Evolutionary conservation across 139 green algal species (phyloP).

Genomic region (Closterium sp.): DNA sequence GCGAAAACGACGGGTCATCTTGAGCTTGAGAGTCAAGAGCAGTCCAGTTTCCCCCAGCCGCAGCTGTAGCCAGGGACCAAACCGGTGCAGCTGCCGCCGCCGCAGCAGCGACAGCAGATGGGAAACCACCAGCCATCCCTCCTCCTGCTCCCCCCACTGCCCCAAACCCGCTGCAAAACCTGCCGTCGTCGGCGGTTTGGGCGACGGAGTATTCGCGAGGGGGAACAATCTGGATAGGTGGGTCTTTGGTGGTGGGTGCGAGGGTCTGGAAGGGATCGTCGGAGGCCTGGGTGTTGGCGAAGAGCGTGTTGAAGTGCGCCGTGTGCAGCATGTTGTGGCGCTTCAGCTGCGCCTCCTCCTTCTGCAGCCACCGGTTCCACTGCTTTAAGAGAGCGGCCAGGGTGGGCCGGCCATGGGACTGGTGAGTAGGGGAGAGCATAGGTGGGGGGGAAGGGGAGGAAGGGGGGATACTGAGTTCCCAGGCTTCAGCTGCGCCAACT

Average conservation of each 20-base stretch:
- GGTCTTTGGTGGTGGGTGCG: background rate
- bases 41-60: background rate
- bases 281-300: background rate
- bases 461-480: background rate
- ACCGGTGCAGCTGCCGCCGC: background rate
- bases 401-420: constrained; percentile 22
- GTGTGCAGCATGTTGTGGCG: background rate
- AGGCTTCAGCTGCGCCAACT: too few species aligned
- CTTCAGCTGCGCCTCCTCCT: constrained; percentile 12
- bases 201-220: background rate
- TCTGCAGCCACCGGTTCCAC: constrained; percentile 33
- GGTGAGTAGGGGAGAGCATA: background rate
- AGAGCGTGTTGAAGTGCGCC: background rate
- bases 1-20: background rate
- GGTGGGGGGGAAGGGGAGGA: background rate
- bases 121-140: background rate
- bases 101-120: background rate
- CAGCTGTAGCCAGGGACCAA: background rate
- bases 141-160: background rate
- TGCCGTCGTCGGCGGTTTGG: background rate
- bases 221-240: background rate
- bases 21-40: background rate
- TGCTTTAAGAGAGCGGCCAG: constrained; percentile 12
- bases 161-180: background rate
- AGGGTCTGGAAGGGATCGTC: background rate